Evolutionary conservation across 2,329 filamentous ascomycete genomes (phyloP).

Genomic region (Elsinoe australis): DNA sequence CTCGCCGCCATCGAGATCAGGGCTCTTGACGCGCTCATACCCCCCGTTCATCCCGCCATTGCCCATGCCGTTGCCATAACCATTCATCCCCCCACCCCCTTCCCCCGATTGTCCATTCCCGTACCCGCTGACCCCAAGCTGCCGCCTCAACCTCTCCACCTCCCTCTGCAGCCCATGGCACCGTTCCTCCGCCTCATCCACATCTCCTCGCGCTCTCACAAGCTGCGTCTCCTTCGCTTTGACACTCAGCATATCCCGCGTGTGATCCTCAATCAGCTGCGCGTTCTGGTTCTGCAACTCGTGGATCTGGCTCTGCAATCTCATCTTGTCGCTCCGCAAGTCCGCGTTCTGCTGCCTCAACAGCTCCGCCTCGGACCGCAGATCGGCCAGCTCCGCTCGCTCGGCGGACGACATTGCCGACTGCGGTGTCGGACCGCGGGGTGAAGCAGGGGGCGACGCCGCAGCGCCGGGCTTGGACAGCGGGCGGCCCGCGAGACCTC

Average conservation of each 20-base stretch:
- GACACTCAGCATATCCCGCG: conserved; percentile 86
- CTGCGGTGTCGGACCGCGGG: conserved; percentile 37
- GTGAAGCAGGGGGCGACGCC: conserved; percentile 38
- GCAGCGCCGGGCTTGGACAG: conserved; percentile 73
- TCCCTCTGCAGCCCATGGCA: conserved; percentile 80
- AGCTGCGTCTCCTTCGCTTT: conserved; percentile 96
- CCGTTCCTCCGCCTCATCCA: conserved; percentile 77
- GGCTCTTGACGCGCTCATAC: neutral
- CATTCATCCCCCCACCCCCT: conserved; percentile 35
- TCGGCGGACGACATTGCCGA: conserved; percentile 69
- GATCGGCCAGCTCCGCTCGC: conserved; percentile 82
- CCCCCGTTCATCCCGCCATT: conserved; percentile 12
- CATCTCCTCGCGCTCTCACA: conserved; percentile 82
- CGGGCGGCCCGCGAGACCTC: conserved; percentile 76
- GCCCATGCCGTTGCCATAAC: conserved; percentile 3
- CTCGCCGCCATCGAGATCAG: conserved; percentile 25
- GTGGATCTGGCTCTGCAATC: conserved; percentile 76
- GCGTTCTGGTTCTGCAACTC: conserved; percentile 97
- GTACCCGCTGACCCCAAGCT: conserved; percentile 43
- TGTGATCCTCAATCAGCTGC: conserved; percentile 93
- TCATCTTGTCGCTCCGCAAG: conserved; percentile 70
- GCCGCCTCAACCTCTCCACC: conserved; percentile 87
- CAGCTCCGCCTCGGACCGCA: conserved; percentile 74
- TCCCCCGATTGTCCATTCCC: too few relatives aligned
- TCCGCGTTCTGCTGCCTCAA: conserved; percentile 70